Conservation (phyloP, 2,329 filamentous ascomycete species). For the Cercospora sesami region DNA sequence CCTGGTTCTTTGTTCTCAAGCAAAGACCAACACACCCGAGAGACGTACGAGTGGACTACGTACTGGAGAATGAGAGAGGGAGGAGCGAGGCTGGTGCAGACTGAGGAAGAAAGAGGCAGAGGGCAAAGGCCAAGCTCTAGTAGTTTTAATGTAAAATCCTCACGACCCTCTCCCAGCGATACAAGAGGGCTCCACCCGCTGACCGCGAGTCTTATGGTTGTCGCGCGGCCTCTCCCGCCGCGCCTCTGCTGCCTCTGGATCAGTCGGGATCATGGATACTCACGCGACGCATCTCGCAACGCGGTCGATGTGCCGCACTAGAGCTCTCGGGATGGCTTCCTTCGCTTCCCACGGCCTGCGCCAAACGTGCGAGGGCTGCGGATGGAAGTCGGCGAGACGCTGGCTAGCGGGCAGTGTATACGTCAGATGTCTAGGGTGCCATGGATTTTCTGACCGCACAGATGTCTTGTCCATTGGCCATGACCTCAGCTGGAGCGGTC, state of each 20-base stretch:
- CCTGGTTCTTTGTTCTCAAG: background rate
- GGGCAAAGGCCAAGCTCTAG: slow-evolving; percentile 3
- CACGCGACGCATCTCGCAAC: background rate
- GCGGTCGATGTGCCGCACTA: background rate
- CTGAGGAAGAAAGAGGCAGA: background rate
- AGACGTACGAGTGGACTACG: background rate
- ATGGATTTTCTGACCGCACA: slow-evolving; percentile 1
- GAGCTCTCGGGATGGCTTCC: slow-evolving; percentile 13
- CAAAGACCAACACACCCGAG: background rate
- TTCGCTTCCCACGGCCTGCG: slow-evolving; percentile 2
- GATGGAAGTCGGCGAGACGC: slow-evolving; percentile 11
- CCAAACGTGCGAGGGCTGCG: slow-evolving; percentile 7
- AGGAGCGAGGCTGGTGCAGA: background rate
- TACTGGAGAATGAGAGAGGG: background rate
- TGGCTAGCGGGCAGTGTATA: background rate
- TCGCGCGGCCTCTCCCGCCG: background rate
- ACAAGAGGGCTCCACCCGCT: slow-evolving; percentile 9
- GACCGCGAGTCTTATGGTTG: slow-evolving; percentile 6
- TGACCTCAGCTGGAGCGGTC: background rate
- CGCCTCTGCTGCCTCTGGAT: background rate
- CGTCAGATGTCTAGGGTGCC: slow-evolving; percentile 10
- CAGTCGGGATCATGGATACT: slow-evolving; percentile 7
- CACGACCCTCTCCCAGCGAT: slow-evolving; percentile 3
- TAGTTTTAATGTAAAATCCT: slow-evolving; percentile 12
- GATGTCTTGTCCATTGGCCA: background rate